phyloP scores from a whole-genome alignment of 768 basidiomycete species.

The Termitomyces sp. region DNA sequence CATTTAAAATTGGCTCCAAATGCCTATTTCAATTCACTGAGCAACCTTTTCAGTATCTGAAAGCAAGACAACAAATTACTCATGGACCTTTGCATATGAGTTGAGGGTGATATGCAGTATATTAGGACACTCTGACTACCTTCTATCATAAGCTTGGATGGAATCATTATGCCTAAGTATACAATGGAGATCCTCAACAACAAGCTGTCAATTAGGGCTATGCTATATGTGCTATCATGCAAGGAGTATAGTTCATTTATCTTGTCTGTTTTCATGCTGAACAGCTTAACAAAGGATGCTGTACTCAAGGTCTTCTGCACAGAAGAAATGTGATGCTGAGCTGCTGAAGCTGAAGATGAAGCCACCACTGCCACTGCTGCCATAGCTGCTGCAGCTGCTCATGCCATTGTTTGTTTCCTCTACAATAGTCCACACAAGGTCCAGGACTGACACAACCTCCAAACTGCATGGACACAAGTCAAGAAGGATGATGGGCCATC shows the following conservation, averaged over 20 bases:
- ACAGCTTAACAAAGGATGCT: background rate
- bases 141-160: too few species aligned
- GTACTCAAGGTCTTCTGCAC: background rate
- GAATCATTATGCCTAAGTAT: background rate
- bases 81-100: too few species aligned
- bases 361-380: background rate
- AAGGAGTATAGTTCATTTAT: background rate
- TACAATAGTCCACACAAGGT: background rate
- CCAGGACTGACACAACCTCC: background rate
- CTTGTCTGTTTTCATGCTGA: background rate
- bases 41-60: too few species aligned
- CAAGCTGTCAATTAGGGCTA: conserved; percentile 2
- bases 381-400: background rate
- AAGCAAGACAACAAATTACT: too few species aligned
- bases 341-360: background rate
- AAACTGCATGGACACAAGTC: background rate
- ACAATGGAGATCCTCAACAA: conserved; percentile 3
- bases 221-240: background rate
- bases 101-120: too few species aligned
- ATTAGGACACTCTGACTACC: too few species aligned
- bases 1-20: too few species aligned
- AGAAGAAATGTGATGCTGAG: background rate
- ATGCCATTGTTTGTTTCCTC: background rate
- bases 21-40: too few species aligned
- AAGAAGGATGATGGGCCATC: too few species aligned